Evolutionary conservation across 345 rosid species (phyloP), one percentile per base, ranked within the genome.

Genomic region (Cardiospermum halicacabum): DNA sequence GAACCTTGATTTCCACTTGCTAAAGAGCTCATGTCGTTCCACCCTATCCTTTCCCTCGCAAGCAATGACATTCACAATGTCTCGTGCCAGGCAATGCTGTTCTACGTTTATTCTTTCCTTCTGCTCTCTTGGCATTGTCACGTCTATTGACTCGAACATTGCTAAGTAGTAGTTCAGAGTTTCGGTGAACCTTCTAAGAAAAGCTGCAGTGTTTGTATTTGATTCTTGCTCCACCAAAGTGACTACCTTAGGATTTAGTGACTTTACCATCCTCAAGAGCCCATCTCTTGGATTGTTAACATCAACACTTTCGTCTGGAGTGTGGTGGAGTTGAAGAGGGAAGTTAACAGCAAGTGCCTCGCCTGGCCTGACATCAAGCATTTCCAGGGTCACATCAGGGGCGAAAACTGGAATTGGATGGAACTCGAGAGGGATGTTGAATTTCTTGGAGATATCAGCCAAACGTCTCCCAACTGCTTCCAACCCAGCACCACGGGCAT

Each of bases 141-240:
- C 88, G 4, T 87, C 90, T 16, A 87, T 76, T 47, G 95, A 85
- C 78, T 85, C 91, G 3, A 85, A 88, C 68, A 88, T 80, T 7
- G 95, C 95, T 67, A 71, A 5, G 72, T 88, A 88, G 73, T 73
- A 85, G 54, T 88, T 83, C 7, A 85, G 75, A 28, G 89, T 69
- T 72, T 88, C 95, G 5, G 49, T 15, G 25, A 88, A 88, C 77
- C 91, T 67, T 0, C 83, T 76, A 66, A 88, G 64, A 74, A 88
- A 88, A 8, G 89, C 83, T 34, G 91, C 71, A 10, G 91, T 88
- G 80, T 88, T 88, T 15, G 95, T 81, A 76, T 85, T 88, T 15
- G 91, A 85, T 75, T 88, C 95, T 55, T 88, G 95, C 75, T 85
- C 95, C 22, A 85, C 85, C 71, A 88, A 47, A 21, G 95, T 85